A percentile compares a stretch with the other conserved stretches of the same genome.
phyloP scores from a whole-genome alignment of 1,284 basidiomycete species.

The Moesziomyces antarcticus region DNA sequence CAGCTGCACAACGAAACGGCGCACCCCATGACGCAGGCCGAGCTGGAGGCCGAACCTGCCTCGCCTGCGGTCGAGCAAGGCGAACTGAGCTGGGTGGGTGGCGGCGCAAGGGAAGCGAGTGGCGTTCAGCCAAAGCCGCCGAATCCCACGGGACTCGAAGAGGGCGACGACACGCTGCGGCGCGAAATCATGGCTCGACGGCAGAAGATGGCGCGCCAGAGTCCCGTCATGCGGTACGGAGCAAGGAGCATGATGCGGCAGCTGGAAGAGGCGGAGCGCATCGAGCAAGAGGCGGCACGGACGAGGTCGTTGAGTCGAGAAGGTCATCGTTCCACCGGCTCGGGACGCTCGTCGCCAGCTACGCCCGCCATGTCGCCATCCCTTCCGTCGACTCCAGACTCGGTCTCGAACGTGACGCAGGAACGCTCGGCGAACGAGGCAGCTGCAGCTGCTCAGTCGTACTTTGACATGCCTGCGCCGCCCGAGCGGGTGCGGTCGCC shows the following conservation, averaged over 20 bases:
- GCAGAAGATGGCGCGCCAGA: constrained; percentile 24
- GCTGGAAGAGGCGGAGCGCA: constrained; percentile 42
- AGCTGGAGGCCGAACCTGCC: constrained; percentile 26
- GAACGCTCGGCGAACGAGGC: constrained; percentile 4
- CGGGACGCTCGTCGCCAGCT: constrained; percentile 24
- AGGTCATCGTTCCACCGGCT: constrained; percentile 4
- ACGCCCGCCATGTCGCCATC: constrained; percentile 27
- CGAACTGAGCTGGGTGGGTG: neutral
- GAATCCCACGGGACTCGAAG: constrained; percentile 21
- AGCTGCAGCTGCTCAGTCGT: constrained; percentile 8
- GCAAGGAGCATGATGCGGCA: constrained; percentile 49
- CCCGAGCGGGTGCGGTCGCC: constrained; percentile 33
- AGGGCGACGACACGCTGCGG: constrained; percentile 34
- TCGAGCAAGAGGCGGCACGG: constrained; percentile 25
- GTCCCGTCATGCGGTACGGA: constrained; percentile 28
- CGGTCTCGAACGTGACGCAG: constrained; percentile 24
- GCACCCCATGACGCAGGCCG: constrained; percentile 28
- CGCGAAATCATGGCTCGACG: constrained; percentile 31
- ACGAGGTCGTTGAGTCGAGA: constrained; percentile 19
- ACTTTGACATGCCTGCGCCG: constrained; percentile 20
- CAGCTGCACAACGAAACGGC: constrained; percentile 34
- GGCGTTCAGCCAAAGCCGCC: neutral
- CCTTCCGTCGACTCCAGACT: constrained; percentile 14
- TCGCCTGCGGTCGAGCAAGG: constrained; percentile 15
- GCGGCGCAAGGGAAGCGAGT: neutral